Conservation (phyloP, 2,329 filamentous ascomycete genomes). For the Penicillium nordicum region DNA sequence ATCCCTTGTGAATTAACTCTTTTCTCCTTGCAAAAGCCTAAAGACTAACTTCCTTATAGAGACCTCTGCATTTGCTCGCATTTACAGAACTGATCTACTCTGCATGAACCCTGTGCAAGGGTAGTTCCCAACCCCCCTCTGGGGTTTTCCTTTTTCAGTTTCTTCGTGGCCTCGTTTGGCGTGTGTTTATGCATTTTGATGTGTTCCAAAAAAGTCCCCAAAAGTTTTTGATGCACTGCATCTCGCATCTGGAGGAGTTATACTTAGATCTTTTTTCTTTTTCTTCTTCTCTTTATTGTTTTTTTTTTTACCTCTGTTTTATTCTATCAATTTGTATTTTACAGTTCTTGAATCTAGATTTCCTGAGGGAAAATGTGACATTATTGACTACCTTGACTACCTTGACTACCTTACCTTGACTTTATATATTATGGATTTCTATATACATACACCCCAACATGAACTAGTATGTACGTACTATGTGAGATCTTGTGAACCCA, state of each 20-base stretch:
- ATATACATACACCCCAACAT: background rate
- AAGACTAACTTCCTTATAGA: background rate
- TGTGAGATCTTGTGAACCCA: background rate
- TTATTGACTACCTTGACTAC: background rate
- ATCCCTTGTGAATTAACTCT: background rate
- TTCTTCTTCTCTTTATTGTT: background rate
- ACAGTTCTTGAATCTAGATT: background rate
- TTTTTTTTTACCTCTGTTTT: background rate
- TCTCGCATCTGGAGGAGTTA: constrained; percentile 18
- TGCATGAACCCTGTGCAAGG: constrained; percentile 15
- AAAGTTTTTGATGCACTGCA: constrained; percentile 15
- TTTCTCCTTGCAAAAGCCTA: constrained; percentile 1
- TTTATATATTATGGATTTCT: background rate
- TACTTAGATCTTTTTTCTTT: constrained; percentile 8
- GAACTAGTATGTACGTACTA: background rate
- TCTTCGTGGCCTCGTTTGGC: constrained; percentile 12
- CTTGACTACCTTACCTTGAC: too few relatives aligned
- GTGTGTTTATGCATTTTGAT: constrained; percentile 15
- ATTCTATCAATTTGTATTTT: background rate
- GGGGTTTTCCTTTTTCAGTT: background rate
- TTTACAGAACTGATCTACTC: constrained; percentile 1
- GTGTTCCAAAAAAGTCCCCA: constrained; percentile 14
- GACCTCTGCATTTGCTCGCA: constrained; percentile 2
- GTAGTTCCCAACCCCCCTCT: constrained; percentile 8
- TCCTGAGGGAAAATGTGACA: background rate